Evolutionary conservation across 345 rosid species (phyloP).

Genomic region (Cochlearia excelsa): DNA sequence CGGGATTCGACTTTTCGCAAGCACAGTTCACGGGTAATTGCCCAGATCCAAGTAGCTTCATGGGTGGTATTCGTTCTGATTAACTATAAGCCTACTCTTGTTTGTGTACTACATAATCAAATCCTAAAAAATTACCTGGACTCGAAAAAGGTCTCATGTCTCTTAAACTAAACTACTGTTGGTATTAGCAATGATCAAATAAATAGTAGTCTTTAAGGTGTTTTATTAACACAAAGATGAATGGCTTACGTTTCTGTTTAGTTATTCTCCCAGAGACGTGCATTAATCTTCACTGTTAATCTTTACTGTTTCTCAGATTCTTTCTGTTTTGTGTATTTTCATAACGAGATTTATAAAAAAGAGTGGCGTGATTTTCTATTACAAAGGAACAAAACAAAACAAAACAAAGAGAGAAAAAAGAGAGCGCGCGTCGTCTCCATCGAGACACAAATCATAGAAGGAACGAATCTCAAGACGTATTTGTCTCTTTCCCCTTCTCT

Average conservation of each 20-base stretch:
- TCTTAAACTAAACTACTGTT: slow-evolving; percentile 10
- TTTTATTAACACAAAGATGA: background rate
- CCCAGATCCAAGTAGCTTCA: slow-evolving; percentile 86
- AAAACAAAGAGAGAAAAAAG: no score
- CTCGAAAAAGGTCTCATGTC: slow-evolving; percentile 12
- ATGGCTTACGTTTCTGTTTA: background rate
- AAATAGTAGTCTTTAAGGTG: slow-evolving; percentile 1
- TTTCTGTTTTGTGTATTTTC: no score
- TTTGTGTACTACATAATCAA: background rate
- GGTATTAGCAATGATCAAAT: background rate
- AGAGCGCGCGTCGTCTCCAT: slow-evolving; percentile 31
- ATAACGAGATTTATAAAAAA: no score
- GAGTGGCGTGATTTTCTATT: no score
- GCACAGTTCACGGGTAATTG: slow-evolving; percentile 84
- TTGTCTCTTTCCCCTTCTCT: slow-evolving; percentile 2
- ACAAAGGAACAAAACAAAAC: no score
- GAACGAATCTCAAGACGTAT: slow-evolving; percentile 36
- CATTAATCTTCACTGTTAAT: slow-evolving; percentile 8
- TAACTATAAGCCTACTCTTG: slow-evolving; percentile 33
- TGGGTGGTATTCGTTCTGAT: slow-evolving; percentile 79
- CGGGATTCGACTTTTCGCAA: slow-evolving; percentile 95
- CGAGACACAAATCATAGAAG: slow-evolving; percentile 29
- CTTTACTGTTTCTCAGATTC: no score
- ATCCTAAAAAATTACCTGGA: background rate
- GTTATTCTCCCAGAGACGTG: background rate